Evolutionary conservation across 805 yeast genomes (phyloP), one percentile per base, ranked within the genome.

Genomic region (Monosporozyma aquatica): DNA sequence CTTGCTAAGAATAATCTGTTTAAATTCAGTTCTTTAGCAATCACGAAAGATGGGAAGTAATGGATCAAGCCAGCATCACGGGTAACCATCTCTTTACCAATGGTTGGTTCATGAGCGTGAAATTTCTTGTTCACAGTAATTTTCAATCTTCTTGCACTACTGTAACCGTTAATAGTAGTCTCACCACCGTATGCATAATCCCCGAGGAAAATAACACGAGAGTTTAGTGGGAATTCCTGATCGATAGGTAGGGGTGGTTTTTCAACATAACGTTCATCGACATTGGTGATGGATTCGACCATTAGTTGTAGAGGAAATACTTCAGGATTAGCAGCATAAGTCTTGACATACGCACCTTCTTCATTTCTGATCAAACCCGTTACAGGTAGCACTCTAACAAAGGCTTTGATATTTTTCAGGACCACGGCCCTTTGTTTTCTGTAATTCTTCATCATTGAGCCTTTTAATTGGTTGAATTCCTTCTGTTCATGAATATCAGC

Each of bases 161-260:
- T 69, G 54, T 81, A 76, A 0, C 84, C 90, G 38, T 72, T 73
- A 36, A 84, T 74, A 18, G 68, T 68, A 4, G 87, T 85, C 35
- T 83, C 78, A 5, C 86, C 75, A 42, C 98, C 97, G 58, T 86
- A 92, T 2, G 89, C 94, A 61, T 79, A 78, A 22, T 80, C 86
- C 38, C 97, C 95, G 47, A 92, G 68, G 57, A 85, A 85, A 7
- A 90, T 75, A 22, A 80, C 89, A 40, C 77, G 75, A 0, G 83
- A 72, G 13, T 74, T 80, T 4, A 72, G 42, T 15, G 97, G 97
- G 62, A 74, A 92, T 59, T 90, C 97, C 48, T 84, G 76, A 6
- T 77, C 80, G 44, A 92, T 68, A 6, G 96, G 87, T 28, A 76
- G 56, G 2, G 97, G 86, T 1, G 80, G 76, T 48, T 78, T 76